These are phyloP conservation scores for Penicillium manginii DNA, from an alignment of 495 filamentous ascomycete genomes.

Conservation along the genomic window DNA sequence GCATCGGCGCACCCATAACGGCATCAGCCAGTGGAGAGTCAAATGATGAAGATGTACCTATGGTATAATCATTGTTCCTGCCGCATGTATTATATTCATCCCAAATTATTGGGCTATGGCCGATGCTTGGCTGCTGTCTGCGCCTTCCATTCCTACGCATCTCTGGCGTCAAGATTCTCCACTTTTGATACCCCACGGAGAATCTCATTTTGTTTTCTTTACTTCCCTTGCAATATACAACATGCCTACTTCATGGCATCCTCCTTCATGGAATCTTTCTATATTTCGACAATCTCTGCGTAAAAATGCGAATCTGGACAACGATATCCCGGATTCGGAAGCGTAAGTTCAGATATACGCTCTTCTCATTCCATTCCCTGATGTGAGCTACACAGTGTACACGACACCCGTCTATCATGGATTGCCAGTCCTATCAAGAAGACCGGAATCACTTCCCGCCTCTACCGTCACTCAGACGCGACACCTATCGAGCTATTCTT, in stretches of 20 bases:
- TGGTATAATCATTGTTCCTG: neutral
- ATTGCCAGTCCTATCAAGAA: slow-evolving; percentile 41
- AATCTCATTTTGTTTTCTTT: slow-evolving; percentile 9
- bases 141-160: slow-evolving; percentile 1
- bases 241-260: slow-evolving; percentile 7
- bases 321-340: slow-evolving; percentile 8
- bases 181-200: slow-evolving; percentile 32
- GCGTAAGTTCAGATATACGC: slow-evolving; percentile 24
- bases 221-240: slow-evolving; percentile 20
- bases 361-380: neutral
- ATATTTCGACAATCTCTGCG: slow-evolving; percentile 23
- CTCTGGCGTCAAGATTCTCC: slow-evolving; percentile 14
- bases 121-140: neutral
- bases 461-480: slow-evolving; percentile 49
- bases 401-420: slow-evolving; percentile 19
- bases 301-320: slow-evolving; percentile 12
- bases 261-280: slow-evolving; percentile 13
- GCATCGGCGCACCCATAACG: slow-evolving; percentile 38
- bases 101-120: too few relatives aligned
- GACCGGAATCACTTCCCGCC: slow-evolving; percentile 25
- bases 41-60: slow-evolving; percentile 24
- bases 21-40: slow-evolving; percentile 28
- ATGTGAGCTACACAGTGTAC: neutral
- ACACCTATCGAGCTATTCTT: slow-evolving; percentile 66
- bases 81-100: neutral